phyloP scores from a whole-genome alignment of 129 eudicot genomes.

The Tagetes patula region DNA sequence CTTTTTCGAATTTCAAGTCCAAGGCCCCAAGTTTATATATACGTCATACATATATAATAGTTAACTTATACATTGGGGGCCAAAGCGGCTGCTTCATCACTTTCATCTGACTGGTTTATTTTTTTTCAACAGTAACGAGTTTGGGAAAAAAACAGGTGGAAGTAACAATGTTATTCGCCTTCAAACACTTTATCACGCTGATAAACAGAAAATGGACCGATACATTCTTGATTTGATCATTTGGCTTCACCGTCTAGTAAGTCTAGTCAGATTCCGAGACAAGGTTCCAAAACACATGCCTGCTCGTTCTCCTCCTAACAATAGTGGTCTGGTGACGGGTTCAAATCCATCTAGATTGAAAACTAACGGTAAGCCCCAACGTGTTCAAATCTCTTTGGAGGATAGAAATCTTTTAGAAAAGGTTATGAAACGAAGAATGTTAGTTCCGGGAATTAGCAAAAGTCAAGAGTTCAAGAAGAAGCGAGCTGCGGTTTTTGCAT shows the following conservation, averaged over 20 bases:
- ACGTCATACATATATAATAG: no score
- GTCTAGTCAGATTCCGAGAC: constrained; percentile 65
- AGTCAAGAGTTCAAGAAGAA: constrained; percentile 73
- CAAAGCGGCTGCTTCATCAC: no score
- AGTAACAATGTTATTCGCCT: constrained; percentile 59
- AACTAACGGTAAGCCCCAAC: constrained; percentile 9
- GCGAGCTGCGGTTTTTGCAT: constrained; percentile 42
- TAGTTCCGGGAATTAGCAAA: constrained; percentile 74
- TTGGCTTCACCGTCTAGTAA: constrained; percentile 77
- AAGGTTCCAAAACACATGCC: constrained; percentile 51
- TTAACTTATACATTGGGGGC: no score
- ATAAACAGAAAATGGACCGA: constrained; percentile 66
- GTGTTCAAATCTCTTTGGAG: constrained; percentile 51
- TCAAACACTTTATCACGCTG: constrained; percentile 93
- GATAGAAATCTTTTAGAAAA: constrained; percentile 61
- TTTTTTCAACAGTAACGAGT: constrained; percentile 59
- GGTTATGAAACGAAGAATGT: constrained; percentile 54
- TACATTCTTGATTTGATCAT: constrained; percentile 69
- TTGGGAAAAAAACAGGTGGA: constrained; percentile 60
- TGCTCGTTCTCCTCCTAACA: constrained; percentile 38
- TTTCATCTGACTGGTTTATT: neutral
- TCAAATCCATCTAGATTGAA: constrained; percentile 24
- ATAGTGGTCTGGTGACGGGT: neutral
- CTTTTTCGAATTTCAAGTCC: no score
- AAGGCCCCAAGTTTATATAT: no score